Evolutionary conservation across 495 filamentous ascomycete species (phyloP).

Genomic region (Talaromyces proteolyticus): DNA sequence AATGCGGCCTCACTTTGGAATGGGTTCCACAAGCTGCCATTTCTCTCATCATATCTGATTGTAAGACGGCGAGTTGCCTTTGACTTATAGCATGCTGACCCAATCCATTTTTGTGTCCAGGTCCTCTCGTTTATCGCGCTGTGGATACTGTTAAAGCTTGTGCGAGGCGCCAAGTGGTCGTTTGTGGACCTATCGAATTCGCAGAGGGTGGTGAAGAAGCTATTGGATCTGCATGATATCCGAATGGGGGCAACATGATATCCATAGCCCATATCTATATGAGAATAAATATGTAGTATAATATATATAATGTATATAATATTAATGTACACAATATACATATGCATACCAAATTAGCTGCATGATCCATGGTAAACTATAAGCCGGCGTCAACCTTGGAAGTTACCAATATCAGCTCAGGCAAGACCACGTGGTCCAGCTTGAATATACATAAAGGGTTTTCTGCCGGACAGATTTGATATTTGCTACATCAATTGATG

Average conservation of each 20-base stretch:
- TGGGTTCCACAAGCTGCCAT: constrained; percentile 19
- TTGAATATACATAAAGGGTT: no score
- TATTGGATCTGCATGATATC: constrained; percentile 6
- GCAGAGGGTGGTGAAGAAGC: constrained; percentile 6
- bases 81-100: background rate
- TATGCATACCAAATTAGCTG: no score
- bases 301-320: no score
- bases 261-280: no score
- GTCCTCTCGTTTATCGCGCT: background rate
- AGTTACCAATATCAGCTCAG: no score
- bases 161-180: constrained; percentile 6
- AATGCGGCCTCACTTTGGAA: constrained; percentile 36
- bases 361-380: no score
- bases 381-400: no score
- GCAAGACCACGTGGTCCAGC: no score
- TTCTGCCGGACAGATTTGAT: no score
- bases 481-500: no score
- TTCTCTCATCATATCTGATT: constrained; percentile 31
- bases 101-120: background rate
- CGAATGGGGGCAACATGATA: constrained; percentile 2
- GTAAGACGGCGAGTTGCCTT: no score
- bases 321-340: no score
- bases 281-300: background rate
- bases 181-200: constrained; percentile 9
- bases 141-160: constrained; percentile 3